phyloP scores from a whole-genome alignment of 108 stramenopile genomes.

The Cylindrotheca fusiformis region DNA sequence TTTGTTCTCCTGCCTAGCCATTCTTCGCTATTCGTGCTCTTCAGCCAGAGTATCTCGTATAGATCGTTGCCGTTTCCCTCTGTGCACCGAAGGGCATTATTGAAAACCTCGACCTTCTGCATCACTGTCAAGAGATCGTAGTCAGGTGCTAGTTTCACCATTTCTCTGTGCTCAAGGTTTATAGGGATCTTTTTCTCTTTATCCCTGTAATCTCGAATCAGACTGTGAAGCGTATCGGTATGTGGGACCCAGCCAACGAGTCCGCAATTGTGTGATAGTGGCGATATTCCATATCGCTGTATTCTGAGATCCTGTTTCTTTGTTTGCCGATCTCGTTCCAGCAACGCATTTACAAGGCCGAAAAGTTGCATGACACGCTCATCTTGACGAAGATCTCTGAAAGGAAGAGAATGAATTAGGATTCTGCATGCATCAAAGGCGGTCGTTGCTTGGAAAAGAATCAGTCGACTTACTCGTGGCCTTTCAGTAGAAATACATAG shows the following conservation, averaged over 20 bases:
- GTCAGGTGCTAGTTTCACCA: constrained; percentile 85
- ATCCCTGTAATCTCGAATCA: constrained; percentile 95
- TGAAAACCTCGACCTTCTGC: constrained; percentile 98
- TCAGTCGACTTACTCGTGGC: constrained; percentile 89
- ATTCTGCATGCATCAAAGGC: too few relatives aligned
- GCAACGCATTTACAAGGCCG: constrained; percentile 97
- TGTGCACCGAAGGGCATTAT: constrained; percentile 82
- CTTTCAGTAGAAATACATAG: constrained; percentile 98
- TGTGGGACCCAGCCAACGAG: constrained; percentile 99
- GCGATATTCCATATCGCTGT: constrained; percentile 94
- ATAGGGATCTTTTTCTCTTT: constrained; percentile 84
- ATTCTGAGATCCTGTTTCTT: constrained; percentile 93
- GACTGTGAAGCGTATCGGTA: constrained; percentile 96
- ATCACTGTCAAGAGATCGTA: constrained; percentile 93
- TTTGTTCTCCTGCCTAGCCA: constrained; percentile 97
- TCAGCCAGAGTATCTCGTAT: constrained; percentile 95
- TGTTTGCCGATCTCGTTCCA: constrained; percentile 91
- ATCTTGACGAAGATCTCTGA: constrained; percentile 94
- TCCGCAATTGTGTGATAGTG: constrained; percentile 96
- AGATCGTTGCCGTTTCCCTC: constrained; percentile 91
- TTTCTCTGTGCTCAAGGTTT: constrained; percentile 95
- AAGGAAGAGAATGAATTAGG: not conserved
- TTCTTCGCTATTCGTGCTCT: constrained; percentile 92
- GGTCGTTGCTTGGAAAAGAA: too few relatives aligned
- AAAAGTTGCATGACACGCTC: constrained; percentile 99